Evolutionary conservation across 2,329 filamentous ascomycete species (phyloP), one percentile per base, ranked within the genome.

Genomic region (Fusarium dimerum): DNA sequence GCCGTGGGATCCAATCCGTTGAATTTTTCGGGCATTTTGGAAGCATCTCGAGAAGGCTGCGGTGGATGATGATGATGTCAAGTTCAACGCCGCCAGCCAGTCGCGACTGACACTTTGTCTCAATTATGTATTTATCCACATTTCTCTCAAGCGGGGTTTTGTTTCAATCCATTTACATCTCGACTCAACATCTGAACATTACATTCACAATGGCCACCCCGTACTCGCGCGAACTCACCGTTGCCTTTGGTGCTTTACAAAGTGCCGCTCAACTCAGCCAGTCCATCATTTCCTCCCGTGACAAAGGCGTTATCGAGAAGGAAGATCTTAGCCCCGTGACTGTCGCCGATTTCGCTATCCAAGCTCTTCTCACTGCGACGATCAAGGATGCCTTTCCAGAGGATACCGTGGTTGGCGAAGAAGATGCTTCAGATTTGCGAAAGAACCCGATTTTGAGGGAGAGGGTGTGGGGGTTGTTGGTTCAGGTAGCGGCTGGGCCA

Each of bases 301-400:
- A 81, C 66, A 81, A 81, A 61, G 78, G 77, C 49, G 71, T 74
- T 20, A 66, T 82, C 20, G 71, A 77, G 52, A 85, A 85, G 56
- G 75, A 77, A 41, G 81, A 83, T 63, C 68, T 82, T 36, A 81
- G 77, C 50, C 81, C 80, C 3, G 82, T 84, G 43, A 85, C 82
- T 0, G 72, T 84, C 17, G 82, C 78, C 63, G 82, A 85, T 66
- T 84, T 84, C 57, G 81, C 82, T 48, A 77, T 83, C 51, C 81
- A 84, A 61, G 80, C 80, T 1, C 71, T 84, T 6, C 72, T 84
- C 40, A 78, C 78, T 6, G 69, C 75, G 38, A 78, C 78, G 2
- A 69, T 84, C 51, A 76, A 78, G 48, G 54, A 66, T 48, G 74
- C 75, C 5, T 84, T 84, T 47, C 82, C 82, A 0, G 47, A 58